Conservation (phyloP, 2,329 filamentous ascomycete species). For the Aspergillus felis region DNA sequence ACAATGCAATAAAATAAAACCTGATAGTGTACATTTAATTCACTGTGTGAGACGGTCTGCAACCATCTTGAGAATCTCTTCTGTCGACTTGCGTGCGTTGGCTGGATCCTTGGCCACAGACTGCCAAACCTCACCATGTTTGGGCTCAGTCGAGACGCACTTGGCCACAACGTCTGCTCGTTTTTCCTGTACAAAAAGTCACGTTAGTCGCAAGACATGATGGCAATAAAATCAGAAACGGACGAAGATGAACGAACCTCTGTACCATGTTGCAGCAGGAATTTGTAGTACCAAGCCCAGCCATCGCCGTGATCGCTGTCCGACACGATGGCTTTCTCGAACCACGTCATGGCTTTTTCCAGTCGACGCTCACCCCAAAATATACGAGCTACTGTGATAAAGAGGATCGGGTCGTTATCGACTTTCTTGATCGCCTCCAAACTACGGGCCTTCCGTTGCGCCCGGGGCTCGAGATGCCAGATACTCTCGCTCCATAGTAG, state of each 20-base stretch:
- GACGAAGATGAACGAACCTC: constrained; percentile 47
- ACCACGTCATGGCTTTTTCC: constrained; percentile 95
- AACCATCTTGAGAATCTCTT: constrained; percentile 80
- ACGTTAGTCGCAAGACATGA: not conserved
- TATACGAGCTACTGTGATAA: constrained; percentile 87
- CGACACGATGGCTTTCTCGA: constrained; percentile 87
- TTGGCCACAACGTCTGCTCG: constrained; percentile 76
- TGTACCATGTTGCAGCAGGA: constrained; percentile 85
- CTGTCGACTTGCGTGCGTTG: constrained; percentile 69
- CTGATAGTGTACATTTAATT: not conserved
- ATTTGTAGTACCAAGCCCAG: constrained; percentile 99
- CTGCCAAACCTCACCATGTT: constrained; percentile 92
- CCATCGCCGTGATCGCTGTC: constrained; percentile 86
- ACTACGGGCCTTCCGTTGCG: constrained; percentile 85
- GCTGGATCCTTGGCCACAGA: constrained; percentile 76
- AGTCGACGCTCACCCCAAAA: constrained; percentile 93
- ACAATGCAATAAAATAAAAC: not conserved
- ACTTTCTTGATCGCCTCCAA: constrained; percentile 96
- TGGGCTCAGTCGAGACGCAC: constrained; percentile 77
- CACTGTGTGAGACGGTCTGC: constrained; percentile 43
- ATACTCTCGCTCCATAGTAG: constrained; percentile 92
- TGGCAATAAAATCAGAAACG: not conserved
- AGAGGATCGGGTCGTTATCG: constrained; percentile 83
- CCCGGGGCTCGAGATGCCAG: constrained; percentile 86
- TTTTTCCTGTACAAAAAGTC: constrained; percentile 61